phyloP scores from a whole-genome alignment of 257 asterid genomes.

The Cinchona pubescens region DNA sequence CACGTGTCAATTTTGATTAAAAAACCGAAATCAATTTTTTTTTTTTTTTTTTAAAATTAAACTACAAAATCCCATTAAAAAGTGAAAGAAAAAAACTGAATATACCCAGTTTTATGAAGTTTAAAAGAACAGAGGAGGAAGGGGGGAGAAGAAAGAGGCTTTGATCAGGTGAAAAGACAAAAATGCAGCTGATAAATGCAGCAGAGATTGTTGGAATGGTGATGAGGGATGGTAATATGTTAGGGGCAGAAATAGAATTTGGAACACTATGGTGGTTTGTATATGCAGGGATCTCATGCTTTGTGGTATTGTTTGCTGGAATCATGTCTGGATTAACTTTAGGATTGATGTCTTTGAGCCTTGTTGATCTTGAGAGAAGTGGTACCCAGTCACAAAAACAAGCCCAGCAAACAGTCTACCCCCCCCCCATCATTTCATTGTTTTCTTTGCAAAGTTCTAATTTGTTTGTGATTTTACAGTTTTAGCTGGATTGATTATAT shows the following conservation, averaged over 20 bases:
- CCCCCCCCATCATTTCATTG: not conserved
- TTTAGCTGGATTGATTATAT: not conserved
- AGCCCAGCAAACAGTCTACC: too few species aligned
- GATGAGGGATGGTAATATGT: conserved; percentile 25
- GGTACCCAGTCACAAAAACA: too few species aligned
- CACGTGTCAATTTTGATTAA: too few species aligned
- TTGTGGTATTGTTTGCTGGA: conserved; percentile 81
- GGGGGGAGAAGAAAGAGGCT: not conserved
- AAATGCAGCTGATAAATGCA: conserved; percentile 59
- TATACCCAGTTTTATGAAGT: too few species aligned
- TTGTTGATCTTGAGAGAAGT: conserved; percentile 93
- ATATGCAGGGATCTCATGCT: conserved; percentile 77
- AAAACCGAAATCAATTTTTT: too few species aligned
- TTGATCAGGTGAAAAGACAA: not conserved
- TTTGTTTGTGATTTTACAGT: not conserved
- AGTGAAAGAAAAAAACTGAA: not conserved
- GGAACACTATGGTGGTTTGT: conserved; percentile 73
- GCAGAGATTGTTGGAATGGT: conserved; percentile 49
- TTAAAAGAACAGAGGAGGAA: not conserved
- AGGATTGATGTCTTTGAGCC: conserved; percentile 90
- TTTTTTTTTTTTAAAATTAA: too few species aligned
- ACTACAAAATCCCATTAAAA: too few species aligned
- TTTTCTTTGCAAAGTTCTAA: not conserved
- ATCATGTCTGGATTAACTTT: conserved; percentile 89
- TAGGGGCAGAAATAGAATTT: conserved; percentile 70